These are phyloP conservation scores for Lactarius hengduanensis DNA, from an alignment of 768 basidiomycete species.

Conservation along the genomic window DNA sequence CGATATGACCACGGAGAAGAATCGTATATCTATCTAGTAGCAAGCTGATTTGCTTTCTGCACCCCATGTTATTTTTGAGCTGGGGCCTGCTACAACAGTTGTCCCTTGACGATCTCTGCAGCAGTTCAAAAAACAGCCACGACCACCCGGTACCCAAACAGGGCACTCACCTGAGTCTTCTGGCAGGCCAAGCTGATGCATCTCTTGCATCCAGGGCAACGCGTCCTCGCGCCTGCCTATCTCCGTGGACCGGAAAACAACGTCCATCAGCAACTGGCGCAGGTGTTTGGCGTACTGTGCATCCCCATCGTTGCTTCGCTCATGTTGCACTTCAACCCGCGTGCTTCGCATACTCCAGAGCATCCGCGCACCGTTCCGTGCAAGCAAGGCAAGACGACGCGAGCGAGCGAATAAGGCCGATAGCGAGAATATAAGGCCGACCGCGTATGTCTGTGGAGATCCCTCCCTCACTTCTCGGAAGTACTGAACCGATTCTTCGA, in stretches of 20 bases:
- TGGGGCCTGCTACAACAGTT: not conserved
- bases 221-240: not conserved
- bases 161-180: not conserved
- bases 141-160: not conserved
- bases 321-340: slow-evolving; percentile 17
- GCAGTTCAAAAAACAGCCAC: not conserved
- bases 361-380: slow-evolving; percentile 7
- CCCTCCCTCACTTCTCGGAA: slow-evolving; percentile 11
- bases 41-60: not conserved
- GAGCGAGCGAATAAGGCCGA: no score
- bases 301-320: not conserved
- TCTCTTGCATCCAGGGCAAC: slow-evolving; percentile 5
- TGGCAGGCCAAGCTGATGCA: not conserved
- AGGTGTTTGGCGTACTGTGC: not conserved
- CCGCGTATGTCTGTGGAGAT: not conserved
- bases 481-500: slow-evolving; percentile 16
- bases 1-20: no score
- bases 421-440: slow-evolving; percentile 17
- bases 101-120: not conserved
- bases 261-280: slow-evolving; percentile 9
- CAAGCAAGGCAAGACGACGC: slow-evolving; percentile 20
- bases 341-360: slow-evolving; percentile 19
- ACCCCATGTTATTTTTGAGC: not conserved
- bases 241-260: slow-evolving; percentile 11
- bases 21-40: no score